Percentiles rank a stretch among this genome's conserved stretches.
Conservation (phyloP, 805 yeast genomes). For the Starmerella apicola region DNA sequence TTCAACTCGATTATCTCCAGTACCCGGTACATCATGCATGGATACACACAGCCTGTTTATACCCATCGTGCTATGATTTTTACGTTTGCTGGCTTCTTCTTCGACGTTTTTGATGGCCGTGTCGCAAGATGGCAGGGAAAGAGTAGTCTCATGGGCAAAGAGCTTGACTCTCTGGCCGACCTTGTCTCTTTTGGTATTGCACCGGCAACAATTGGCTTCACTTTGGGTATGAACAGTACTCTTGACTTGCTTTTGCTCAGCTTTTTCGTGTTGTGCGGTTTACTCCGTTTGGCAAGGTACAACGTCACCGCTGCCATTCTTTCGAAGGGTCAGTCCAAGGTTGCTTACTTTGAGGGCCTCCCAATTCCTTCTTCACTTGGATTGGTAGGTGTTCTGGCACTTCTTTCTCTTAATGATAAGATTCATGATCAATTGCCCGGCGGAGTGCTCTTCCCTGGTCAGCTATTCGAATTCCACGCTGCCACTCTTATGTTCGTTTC, state of each 20-base stretch:
- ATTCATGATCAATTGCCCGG: constrained; percentile 44
- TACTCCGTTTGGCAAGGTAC: constrained; percentile 87
- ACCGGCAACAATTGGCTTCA: constrained; percentile 86
- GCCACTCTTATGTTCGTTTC: constrained; percentile 47
- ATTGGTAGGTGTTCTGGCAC: constrained; percentile 62
- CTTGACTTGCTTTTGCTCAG: constrained; percentile 64
- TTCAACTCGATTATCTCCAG: constrained; percentile 83
- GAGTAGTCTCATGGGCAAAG: constrained; percentile 91
- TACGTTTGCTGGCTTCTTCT: constrained; percentile 81
- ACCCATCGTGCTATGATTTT: constrained; percentile 80
- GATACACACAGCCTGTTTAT: constrained; percentile 43
- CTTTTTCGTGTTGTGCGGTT: constrained; percentile 83
- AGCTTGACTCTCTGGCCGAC: constrained; percentile 92
- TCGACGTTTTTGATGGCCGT: constrained; percentile 93
- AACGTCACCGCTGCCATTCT: constrained; percentile 86
- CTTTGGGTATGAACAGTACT: constrained; percentile 78
- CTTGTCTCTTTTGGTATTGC: constrained; percentile 89
- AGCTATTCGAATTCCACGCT: constrained; percentile 64
- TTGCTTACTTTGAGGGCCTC: constrained; percentile 78
- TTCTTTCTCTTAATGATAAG: constrained; percentile 41
- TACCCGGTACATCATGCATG: constrained; percentile 63
- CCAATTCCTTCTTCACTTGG: constrained; percentile 85
- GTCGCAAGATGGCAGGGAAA: constrained; percentile 91
- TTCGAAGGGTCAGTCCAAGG: constrained; percentile 85
- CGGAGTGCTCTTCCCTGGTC: constrained; percentile 45